A percentile compares a stretch with the other conserved stretches of the same genome.
These are phyloP conservation scores for Pyrenophora tritici-repentis DNA, from an alignment of 2,329 filamentous ascomycete species.

Conservation along the genomic window DNA sequence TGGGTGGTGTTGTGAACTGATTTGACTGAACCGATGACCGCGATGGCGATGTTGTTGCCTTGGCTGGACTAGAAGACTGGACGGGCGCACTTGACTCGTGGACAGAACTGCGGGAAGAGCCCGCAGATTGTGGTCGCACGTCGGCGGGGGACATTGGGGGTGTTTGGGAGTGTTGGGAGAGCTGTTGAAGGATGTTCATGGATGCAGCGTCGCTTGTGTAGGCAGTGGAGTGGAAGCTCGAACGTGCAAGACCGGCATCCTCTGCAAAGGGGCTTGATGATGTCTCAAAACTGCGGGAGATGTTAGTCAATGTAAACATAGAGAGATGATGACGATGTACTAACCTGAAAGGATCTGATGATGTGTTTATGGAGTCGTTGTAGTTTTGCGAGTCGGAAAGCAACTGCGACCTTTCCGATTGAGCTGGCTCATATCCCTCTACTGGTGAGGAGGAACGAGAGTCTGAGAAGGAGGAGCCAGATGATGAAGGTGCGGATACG, in stretches of 20 bases:
- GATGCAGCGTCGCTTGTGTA: slow-evolving; percentile 39
- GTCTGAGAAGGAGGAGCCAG: slow-evolving; percentile 42
- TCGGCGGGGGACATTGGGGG: slow-evolving; percentile 47
- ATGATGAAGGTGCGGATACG: slow-evolving; percentile 41
- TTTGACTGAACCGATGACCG: slow-evolving; percentile 43
- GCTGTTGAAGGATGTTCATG: slow-evolving; percentile 44
- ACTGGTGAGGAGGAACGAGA: slow-evolving; percentile 35
- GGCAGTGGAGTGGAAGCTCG: slow-evolving; percentile 37
- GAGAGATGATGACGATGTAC: background rate
- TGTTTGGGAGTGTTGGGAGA: slow-evolving; percentile 43
- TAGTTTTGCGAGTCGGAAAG: slow-evolving; percentile 34
- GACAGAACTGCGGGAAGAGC: slow-evolving; percentile 28
- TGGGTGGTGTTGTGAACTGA: slow-evolving; percentile 46
- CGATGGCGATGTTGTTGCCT: slow-evolving; percentile 40
- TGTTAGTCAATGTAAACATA: slow-evolving; percentile 19
- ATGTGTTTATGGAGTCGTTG: slow-evolving; percentile 34
- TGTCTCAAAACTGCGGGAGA: slow-evolving; percentile 32
- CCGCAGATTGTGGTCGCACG: slow-evolving; percentile 32
- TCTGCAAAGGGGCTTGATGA: slow-evolving; percentile 38
- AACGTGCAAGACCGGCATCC: slow-evolving; percentile 22
- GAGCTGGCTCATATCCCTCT: slow-evolving; percentile 30
- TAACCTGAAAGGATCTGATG: slow-evolving; percentile 41
- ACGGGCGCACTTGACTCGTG: slow-evolving; percentile 20
- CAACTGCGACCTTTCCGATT: slow-evolving; percentile 25
- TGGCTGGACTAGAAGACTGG: slow-evolving; percentile 34